Evolutionary conservation across 805 yeast species (phyloP).

Genomic region (Scheffersomyces coipomensis): DNA sequence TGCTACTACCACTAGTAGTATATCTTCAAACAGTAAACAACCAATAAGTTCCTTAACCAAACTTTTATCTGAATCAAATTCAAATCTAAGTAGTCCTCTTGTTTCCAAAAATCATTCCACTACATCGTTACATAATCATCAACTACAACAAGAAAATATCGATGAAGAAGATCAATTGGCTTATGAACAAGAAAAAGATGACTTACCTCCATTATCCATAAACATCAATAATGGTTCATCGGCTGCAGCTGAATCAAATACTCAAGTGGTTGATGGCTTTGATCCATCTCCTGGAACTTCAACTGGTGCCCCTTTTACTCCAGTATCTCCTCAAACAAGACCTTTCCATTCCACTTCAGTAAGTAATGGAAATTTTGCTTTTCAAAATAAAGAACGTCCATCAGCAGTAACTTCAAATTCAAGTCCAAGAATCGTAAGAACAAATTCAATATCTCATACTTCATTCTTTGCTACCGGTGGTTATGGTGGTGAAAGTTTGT

Average conservation of each 20-base stretch:
- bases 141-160: not conserved
- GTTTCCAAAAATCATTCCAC: slow-evolving; percentile 10
- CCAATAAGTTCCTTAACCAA: slow-evolving; percentile 38
- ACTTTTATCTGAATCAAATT: slow-evolving; percentile 32
- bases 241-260: not conserved
- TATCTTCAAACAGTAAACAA: slow-evolving; percentile 9
- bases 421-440: slow-evolving; percentile 42
- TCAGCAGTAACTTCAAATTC: slow-evolving; percentile 19
- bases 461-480: slow-evolving; percentile 22
- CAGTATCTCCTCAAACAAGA: slow-evolving; percentile 3
- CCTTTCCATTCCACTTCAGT: slow-evolving; percentile 3
- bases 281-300: slow-evolving; percentile 6
- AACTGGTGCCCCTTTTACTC: slow-evolving; percentile 1
- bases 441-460: slow-evolving; percentile 39
- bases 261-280: slow-evolving; percentile 3
- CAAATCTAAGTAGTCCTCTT: slow-evolving; percentile 9
- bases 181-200: not conserved
- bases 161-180: not conserved
- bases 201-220: not conserved
- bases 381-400: slow-evolving; percentile 12
- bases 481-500: slow-evolving; percentile 42
- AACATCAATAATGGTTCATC: not conserved
- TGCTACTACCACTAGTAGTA: not conserved
- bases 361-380: slow-evolving; percentile 9
- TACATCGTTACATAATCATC: slow-evolving; percentile 4